Conservation (phyloP, 2,329 filamentous ascomycete genomes). For the Diaporthe sp. region DNA sequence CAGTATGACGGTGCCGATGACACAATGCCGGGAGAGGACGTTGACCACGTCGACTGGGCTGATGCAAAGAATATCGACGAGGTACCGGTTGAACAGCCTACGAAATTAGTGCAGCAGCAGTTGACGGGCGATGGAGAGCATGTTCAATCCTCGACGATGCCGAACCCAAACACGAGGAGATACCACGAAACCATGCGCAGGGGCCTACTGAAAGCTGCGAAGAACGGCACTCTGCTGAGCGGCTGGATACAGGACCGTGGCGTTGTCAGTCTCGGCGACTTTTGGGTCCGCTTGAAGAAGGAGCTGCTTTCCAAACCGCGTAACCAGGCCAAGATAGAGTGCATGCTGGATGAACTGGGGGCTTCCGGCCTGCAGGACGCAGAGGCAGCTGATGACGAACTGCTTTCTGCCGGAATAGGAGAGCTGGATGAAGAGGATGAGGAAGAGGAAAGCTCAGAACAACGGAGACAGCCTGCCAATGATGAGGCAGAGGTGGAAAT, state of each 20-base stretch:
- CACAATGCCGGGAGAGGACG: neutral
- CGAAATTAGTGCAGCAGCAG: neutral
- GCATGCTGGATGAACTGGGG: conserved; percentile 6
- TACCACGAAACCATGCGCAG: neutral
- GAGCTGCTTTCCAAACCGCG: neutral
- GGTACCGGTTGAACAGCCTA: neutral
- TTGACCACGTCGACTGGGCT: neutral
- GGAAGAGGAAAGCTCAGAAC: neutral
- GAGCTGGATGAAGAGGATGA: neutral
- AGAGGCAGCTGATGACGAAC: neutral
- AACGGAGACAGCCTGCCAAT: neutral
- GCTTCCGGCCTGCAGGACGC: neutral
- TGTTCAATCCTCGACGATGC: neutral
- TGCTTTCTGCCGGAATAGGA: neutral
- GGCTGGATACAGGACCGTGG: neutral
- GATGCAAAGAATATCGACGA: neutral
- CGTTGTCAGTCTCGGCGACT: neutral
- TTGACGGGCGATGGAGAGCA: neutral
- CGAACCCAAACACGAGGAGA: neutral
- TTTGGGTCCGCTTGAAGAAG: conserved; percentile 1
- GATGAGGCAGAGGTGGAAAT: neutral
- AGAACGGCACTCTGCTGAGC: neutral
- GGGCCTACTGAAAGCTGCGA: conserved; percentile 8
- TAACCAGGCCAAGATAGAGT: conserved; percentile 1
- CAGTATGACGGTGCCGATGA: neutral